Base-by-base conservation (phyloP, 164 flowering plant genomes). In the Malania oleifera region DNA sequence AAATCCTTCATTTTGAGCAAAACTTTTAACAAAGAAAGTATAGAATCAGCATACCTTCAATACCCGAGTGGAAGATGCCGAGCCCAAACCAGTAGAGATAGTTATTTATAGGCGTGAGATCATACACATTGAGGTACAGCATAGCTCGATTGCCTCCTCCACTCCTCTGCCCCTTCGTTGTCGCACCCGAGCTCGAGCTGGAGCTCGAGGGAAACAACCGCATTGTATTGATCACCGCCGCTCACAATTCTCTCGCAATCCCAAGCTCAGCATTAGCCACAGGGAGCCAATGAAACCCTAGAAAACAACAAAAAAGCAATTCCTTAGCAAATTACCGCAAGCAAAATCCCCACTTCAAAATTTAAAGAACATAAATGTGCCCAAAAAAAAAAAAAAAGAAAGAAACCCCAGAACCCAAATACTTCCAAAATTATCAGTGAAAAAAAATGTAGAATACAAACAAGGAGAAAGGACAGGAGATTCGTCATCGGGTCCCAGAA, bases 81-180 rank as follows among this genome's bases (percentile, higher is more conserved):
- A 85, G 77, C n/a, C 96, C 98, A 39, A 89, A 68, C 92, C 90
- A 89, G 75, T 87, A 91, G 38, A 91, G 77, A 58, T 91, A 91
- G 65, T 82, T 79, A 67, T 89, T 91, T 56, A 84, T 52, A 31
- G 91, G 96, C 1, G 98, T 89, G 26, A 91, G 91, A 81, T 91
- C 98, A 71, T 91, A 91, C n/a, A 91, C 80, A 78, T 91, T 91
- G 27, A 89, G 87, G 62, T 78, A 89, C 69, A 91, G 54, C 57
- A 61, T 52, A 23, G 81, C 67, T 1, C 75, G 61, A 65, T 38
- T 71, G 29, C 51, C 64, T 25, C 73, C 78, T 45, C 67, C 73
- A 49, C 63, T 62, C 25, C 58, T 60, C 66, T 73, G 77, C 66
- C 60, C 79, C 73, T 71, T 80, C 26, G 11, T 28, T 15, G 63